Evolutionary conservation across 306 rosid genomes (phyloP).

Genomic region (Lotus japonicus): DNA sequence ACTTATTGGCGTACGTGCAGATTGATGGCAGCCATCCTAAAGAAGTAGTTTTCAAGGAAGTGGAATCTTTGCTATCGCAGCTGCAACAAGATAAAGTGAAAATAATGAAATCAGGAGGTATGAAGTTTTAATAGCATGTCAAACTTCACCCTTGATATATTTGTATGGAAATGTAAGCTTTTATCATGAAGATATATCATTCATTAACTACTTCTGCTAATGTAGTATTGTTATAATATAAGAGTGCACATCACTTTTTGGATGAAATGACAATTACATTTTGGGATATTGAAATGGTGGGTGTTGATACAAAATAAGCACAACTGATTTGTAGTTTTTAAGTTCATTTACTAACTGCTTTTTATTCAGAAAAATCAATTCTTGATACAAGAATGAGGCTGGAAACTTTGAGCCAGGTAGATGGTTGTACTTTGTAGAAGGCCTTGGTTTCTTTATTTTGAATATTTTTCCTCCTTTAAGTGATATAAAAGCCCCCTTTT

Average conservation of each 20-base stretch:
- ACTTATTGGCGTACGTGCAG: conserved; percentile 33
- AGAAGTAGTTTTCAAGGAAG: conserved; percentile 60
- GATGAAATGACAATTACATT: neutral
- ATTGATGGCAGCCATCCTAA: conserved; percentile 72
- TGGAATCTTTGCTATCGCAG: conserved; percentile 56
- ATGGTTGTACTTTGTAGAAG: conserved; percentile 15
- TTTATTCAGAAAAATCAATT: conserved; percentile 47
- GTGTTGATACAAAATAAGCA: neutral
- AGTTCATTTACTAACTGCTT: neutral
- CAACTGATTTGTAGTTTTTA: neutral
- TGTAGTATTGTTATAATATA: neutral
- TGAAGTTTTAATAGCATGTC: conserved; percentile 14
- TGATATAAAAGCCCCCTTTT: conserved; percentile 5
- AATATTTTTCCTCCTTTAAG: neutral
- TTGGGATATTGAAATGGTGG: neutral
- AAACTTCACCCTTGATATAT: neutral
- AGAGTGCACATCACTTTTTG: neutral
- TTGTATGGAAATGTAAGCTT: neutral
- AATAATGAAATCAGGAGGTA: conserved; percentile 47
- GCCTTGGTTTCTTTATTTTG: neutral
- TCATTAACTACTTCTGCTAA: conserved; percentile 8
- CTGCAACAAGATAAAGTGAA: conserved; percentile 43
- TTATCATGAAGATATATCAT: neutral
- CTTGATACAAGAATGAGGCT: conserved; percentile 33
- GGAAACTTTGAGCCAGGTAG: conserved; percentile 45